Evolutionary conservation across 2,329 filamentous ascomycete species (phyloP).

Genomic region (Pseudogymnoascus sp.): DNA sequence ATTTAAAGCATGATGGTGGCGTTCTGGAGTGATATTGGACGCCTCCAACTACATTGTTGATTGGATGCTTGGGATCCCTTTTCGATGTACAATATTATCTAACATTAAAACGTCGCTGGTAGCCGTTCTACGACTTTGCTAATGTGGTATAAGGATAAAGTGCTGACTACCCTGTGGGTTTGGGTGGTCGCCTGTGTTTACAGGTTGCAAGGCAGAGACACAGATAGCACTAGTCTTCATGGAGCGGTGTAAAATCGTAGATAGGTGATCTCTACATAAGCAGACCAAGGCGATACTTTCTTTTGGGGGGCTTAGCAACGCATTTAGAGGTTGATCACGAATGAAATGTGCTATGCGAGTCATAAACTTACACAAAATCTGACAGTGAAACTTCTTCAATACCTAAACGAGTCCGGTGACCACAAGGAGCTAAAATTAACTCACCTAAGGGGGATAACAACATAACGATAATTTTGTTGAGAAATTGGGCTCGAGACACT

Average conservation of each 20-base stretch:
- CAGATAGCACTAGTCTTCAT: neutral
- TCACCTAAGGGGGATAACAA: slow-evolving; percentile 3
- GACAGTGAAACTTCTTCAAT: slow-evolving; percentile 5
- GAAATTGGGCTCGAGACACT: neutral
- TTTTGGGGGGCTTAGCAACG: neutral
- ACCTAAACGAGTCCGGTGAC: slow-evolving; percentile 4
- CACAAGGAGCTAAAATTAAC: slow-evolving; percentile 4
- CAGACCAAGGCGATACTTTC: slow-evolving; percentile 1
- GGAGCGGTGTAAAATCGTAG: neutral
- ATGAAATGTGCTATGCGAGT: slow-evolving; percentile 6
- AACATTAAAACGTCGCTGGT: neutral
- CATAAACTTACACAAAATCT: slow-evolving; percentile 1
- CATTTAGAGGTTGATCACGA: neutral
- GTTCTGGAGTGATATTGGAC: neutral
- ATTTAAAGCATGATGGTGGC: neutral
- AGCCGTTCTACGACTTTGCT: neutral
- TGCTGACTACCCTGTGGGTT: neutral
- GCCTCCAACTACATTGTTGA: neutral
- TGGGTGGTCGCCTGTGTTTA: neutral
- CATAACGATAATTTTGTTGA: neutral
- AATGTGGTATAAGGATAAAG: neutral
- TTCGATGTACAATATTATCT: neutral
- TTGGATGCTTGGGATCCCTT: neutral
- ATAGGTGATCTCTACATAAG: neutral
- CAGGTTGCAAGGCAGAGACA: neutral